A percentile compares a stretch with the other conserved stretches of the same genome.
phyloP scores from a whole-genome alignment of 83 land plant genomes.

The Picea abies region DNA sequence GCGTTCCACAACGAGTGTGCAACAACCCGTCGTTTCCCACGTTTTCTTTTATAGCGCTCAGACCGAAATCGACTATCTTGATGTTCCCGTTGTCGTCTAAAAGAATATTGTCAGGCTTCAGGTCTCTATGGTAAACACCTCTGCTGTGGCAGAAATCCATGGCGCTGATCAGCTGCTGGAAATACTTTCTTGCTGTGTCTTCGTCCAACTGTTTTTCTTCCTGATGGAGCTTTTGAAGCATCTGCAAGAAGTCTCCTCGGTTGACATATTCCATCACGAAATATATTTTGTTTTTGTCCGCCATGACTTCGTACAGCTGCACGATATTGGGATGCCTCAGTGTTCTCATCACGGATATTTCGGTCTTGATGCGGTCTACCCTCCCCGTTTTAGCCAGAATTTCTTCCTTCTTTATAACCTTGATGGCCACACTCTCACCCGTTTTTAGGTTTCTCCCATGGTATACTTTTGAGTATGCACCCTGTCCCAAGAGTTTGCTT shows the following conservation, averaged over 20 bases:
- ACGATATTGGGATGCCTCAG: constrained; percentile 54
- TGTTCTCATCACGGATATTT: constrained; percentile 46
- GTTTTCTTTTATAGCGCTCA: background rate
- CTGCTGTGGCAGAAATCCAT: background rate
- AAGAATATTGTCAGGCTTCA: constrained; percentile 39
- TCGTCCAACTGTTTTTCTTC: constrained; percentile 36
- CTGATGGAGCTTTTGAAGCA: constrained; percentile 29
- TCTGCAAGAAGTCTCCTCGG: constrained; percentile 32
- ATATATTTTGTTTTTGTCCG: constrained; percentile 38
- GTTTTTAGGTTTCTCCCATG: constrained; percentile 32
- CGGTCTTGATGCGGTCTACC: constrained; percentile 25
- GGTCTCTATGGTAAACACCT: constrained; percentile 42
- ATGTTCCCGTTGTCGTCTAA: constrained; percentile 24
- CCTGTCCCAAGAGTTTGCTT: constrained; percentile 30
- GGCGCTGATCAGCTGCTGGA: constrained; percentile 27
- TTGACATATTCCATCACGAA: constrained; percentile 57
- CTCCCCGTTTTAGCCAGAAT: background rate
- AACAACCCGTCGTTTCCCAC: background rate
- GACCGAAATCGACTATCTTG: constrained; percentile 2
- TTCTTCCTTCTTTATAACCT: constrained; percentile 28
- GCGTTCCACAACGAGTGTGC: background rate
- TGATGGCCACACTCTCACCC: constrained; percentile 37
- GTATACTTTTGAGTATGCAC: constrained; percentile 62
- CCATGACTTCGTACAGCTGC: constrained; percentile 55
- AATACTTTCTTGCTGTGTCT: constrained; percentile 40